Evolutionary conservation across 2,329 filamentous ascomycete genomes (phyloP), one percentile per base, ranked within the genome.

Genomic region (Fusarium nelsonii): DNA sequence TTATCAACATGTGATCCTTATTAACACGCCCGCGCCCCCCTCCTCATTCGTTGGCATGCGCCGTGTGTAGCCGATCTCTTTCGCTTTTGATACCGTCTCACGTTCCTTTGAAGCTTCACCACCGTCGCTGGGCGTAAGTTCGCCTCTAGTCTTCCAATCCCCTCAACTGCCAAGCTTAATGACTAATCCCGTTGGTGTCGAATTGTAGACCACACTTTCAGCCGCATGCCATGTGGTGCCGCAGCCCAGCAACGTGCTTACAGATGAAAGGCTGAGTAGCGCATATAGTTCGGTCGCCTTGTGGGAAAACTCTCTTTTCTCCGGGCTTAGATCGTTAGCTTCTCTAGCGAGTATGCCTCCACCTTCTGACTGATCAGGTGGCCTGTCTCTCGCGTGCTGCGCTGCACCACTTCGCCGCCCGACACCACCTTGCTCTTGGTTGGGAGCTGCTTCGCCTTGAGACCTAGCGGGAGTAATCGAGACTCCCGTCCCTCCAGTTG

Each of bases 271-370:
- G 34, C 44, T 40, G 41, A 33, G 58, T 70, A 69, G 53, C 54
- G 58, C 26, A 39, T 52, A 45, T 62, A 39, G 39, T 59, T 45
- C 37, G 44, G 61, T 58, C 59, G 69, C 65, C 53, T 69, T 69
- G 6, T 32, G 37, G 18, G 30, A 40, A 58, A 67, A 12, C 52
- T 34, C 59, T 67, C 54, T 53, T 51, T 48, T 28, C 44, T 49
- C 50, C 49, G 20, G 45, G 37, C 39, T 41, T 84, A 93, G 73
- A 93, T 82, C 53, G 86, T 79, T 72, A 97, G 89, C 79, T 89
- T 88, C 81, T 97, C 93, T 70, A 95, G 85, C 46, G 92, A 93
- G 81, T 97, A 97, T 70, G 90, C 88, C 58, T 91, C 92, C 65
- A 94, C 91, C 77, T 90, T 90, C 81, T 92, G 91, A 76, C 91